Evolutionary conservation across 805 yeast genomes (phyloP), one percentile per base, ranked within the genome.

Genomic region (Saccharomycopsis oosterbeekiorum): DNA sequence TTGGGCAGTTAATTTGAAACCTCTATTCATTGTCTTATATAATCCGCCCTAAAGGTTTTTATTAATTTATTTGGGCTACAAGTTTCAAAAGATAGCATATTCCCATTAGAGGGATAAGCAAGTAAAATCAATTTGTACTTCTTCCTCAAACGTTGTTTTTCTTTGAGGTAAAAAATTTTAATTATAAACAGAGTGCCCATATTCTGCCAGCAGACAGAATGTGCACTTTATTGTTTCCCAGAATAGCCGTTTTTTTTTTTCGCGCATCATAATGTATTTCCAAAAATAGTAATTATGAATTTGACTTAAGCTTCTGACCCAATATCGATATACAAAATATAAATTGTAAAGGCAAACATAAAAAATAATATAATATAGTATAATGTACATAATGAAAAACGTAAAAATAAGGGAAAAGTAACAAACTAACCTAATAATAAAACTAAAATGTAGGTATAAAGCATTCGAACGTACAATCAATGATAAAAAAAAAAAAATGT

Each of bases 1-100:
- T 0, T 81, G 76, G 2, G 92, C 82, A 14, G 62, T 56, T 24
- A 56, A 29, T 21, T 47, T 47, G 12, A 47, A 37, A 12, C 41
- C 4, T 5, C 15, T 37, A 10, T 12, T 37, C 41, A 37, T 37
- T 37, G 9, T 37, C 12, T 14, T 37, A 10, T 14, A 5, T 5
- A 12, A 37, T 37, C 12, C 9, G 12, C 41, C 41, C 12, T 37
- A 5, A 12, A 3, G 15, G 9, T 2, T 37, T 37, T 11, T 14
- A 29, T 29, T 29, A 29, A 29, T 29, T 29, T 4, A 3, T 3
- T 29, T 29, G 6, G 34, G 6, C 34, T 29, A 29, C 6, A 29
- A 4, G 34, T 29, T 29, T 29, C 34, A 3, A 29, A 29, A 29
- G n/a, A n/a, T n/a, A 29, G 34, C 6, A 29, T 29, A 29, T 6